phyloP scores from a whole-genome alignment of 345 rosid genomes.

The Pseudoturritis turrita region DNA sequence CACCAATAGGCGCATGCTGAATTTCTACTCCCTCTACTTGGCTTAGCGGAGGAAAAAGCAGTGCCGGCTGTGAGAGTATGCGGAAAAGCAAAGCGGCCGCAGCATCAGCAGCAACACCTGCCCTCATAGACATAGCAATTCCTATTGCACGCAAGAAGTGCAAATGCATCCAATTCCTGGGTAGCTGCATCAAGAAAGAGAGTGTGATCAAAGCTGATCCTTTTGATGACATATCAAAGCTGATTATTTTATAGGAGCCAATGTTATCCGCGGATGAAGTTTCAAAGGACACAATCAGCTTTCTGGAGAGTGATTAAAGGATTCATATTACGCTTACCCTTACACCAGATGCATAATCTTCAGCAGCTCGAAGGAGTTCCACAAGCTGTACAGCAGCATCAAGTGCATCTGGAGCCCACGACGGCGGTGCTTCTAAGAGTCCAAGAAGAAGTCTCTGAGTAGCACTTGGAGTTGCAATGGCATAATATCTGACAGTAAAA shows the following conservation, averaged over 20 bases:
- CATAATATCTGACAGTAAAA: constrained; percentile 63
- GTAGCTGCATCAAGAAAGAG: constrained; percentile 59
- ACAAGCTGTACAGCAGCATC: constrained; percentile 99
- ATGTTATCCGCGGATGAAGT: neutral
- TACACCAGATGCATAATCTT: constrained; percentile 92
- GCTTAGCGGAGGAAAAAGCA: constrained; percentile 90
- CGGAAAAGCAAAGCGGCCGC: constrained; percentile 98
- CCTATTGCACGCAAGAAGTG: constrained; percentile 99
- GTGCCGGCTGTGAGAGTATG: constrained; percentile 86
- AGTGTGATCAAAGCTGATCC: constrained; percentile 13
- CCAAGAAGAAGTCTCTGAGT: constrained; percentile 97
- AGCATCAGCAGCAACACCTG: constrained; percentile 97
- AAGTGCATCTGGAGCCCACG: constrained; percentile 99
- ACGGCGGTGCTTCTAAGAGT: constrained; percentile 96
- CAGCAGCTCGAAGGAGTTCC: constrained; percentile 97
- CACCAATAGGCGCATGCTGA: constrained; percentile 67
- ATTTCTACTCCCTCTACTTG: constrained; percentile 88
- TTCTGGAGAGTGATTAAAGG: neutral
- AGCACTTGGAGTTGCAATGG: constrained; percentile 98
- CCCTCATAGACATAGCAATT: constrained; percentile 98
- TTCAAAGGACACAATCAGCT: neutral
- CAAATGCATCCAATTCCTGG: constrained; percentile 98
- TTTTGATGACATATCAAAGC: neutral
- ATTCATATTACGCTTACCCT: constrained; percentile 50
- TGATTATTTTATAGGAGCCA: neutral